Conservation (phyloP, 306 rosid genomes). For the Quillaja saponaria region DNA sequence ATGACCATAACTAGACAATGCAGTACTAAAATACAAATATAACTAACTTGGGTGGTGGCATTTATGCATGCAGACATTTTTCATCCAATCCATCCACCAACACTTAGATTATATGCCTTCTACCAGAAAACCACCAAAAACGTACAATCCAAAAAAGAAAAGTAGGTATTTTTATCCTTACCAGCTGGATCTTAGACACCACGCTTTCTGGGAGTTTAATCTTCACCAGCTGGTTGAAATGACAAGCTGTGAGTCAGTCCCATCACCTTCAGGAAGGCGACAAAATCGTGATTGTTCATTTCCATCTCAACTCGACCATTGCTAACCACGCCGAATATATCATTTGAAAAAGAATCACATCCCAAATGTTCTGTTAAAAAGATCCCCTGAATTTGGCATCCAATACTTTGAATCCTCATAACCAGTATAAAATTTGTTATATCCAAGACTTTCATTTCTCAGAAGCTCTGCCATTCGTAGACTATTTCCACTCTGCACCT, state of each 20-base stretch:
- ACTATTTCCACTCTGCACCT: conserved; percentile 58
- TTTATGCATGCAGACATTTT: too few species aligned
- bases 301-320: conserved; percentile 29
- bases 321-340: conserved; percentile 29
- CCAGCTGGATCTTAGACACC: conserved; percentile 52
- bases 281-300: conserved; percentile 38
- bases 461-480: conserved; percentile 66
- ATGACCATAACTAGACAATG: too few species aligned
- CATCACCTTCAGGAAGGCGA: conserved; percentile 38
- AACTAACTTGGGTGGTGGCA: too few species aligned
- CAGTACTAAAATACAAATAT: too few species aligned
- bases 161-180: conserved; percentile 32
- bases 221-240: conserved; percentile 48
- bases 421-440: conserved; percentile 67
- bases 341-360: conserved; percentile 48
- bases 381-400: conserved; percentile 75
- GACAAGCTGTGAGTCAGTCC: conserved; percentile 44
- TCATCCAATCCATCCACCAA: too few species aligned
- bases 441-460: conserved; percentile 79
- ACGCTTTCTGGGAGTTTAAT: conserved; percentile 39
- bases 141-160: neutral
- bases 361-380: conserved; percentile 82
- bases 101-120: too few species aligned
- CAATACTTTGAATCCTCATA: conserved; percentile 78
- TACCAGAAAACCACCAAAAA: conserved; percentile 9